phyloP scores from a whole-genome alignment of 208 protist species.

The Leishmania turanica region DNA sequence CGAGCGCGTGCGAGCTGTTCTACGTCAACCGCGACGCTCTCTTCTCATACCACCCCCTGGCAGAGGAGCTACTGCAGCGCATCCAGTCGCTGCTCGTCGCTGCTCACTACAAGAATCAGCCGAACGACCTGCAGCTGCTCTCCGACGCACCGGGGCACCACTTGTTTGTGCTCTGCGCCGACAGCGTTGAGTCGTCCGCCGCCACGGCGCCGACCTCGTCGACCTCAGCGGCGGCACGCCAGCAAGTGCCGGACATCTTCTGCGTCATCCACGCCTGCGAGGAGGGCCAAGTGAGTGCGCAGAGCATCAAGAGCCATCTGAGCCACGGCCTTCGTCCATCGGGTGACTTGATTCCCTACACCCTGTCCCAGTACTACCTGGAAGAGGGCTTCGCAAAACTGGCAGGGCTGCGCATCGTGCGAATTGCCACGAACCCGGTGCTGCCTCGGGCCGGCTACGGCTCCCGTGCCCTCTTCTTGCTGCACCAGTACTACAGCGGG shows the following conservation, averaged over 20 bases:
- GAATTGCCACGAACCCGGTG: constrained; percentile 99
- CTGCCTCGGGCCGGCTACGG: constrained; percentile 98
- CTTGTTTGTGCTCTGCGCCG: constrained; percentile 97
- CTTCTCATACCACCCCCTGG: constrained; percentile 98
- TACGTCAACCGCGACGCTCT: constrained; percentile 99
- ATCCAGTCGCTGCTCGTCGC: constrained; percentile 97
- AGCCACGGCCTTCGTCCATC: constrained; percentile 91
- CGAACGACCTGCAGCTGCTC: constrained; percentile 99
- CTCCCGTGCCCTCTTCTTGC: constrained; percentile 89
- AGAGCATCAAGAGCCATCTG: constrained; percentile 87
- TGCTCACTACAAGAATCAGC: constrained; percentile 99
- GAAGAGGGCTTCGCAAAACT: constrained; percentile 96
- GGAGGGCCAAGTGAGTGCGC: constrained; percentile 95
- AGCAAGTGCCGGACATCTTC: constrained; percentile 96
- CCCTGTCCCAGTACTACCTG: constrained; percentile 96
- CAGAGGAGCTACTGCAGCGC: constrained; percentile 94
- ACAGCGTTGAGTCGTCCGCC: constrained; percentile 51
- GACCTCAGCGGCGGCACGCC: constrained; percentile 26
- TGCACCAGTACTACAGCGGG: constrained; percentile 96
- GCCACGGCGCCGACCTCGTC: constrained; percentile 23
- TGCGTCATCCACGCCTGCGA: constrained; percentile 98
- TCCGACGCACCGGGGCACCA: constrained; percentile 99
- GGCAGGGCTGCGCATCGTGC: constrained; percentile 96
- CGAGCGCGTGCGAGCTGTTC: constrained; percentile 97
- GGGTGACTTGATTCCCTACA: constrained; percentile 99